Evolutionary conservation across 352 stramenopile species (phyloP).

Genomic region (Thalassiosira mediterranea): DNA sequence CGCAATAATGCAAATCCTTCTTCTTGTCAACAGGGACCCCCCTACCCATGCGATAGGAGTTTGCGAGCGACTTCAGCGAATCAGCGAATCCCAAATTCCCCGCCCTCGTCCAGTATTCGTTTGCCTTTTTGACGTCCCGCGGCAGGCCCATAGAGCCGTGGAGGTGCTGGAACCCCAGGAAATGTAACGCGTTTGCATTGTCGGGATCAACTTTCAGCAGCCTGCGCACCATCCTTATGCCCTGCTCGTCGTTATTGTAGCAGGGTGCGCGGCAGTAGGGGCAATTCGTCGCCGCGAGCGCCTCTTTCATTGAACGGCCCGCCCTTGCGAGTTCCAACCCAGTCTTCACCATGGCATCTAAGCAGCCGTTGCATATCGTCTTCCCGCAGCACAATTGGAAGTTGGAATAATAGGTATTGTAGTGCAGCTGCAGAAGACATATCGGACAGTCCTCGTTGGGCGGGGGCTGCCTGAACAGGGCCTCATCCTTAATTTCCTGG

Average conservation of each 20-base stretch:
- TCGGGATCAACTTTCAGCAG: not conserved
- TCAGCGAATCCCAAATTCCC: not conserved
- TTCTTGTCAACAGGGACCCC: not conserved
- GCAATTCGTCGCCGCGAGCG: not conserved
- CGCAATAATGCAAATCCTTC: not conserved
- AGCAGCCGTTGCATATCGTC: conserved; percentile 2
- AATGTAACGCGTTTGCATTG: not conserved
- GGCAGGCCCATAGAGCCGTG: not conserved
- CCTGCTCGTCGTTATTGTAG: not conserved
- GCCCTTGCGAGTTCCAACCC: not conserved
- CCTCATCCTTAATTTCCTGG: not conserved
- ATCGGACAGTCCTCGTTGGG: conserved; percentile 11
- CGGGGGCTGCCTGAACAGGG: conserved; percentile 8
- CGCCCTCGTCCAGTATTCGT: not conserved
- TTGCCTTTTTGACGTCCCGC: not conserved
- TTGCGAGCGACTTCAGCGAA: not conserved
- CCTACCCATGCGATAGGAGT: not conserved
- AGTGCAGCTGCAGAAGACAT: not conserved
- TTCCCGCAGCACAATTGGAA: conserved; percentile 4
- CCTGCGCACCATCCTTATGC: not conserved
- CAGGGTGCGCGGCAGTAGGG: not conserved
- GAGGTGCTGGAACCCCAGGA: not conserved
- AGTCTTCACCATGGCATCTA: not conserved
- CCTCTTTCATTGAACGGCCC: not conserved
- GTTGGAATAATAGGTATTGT: not conserved